Percentiles rank a stretch among this genome's conserved stretches.
Conservation (phyloP, 164 flowering plant species). For the Santalum album region DNA sequence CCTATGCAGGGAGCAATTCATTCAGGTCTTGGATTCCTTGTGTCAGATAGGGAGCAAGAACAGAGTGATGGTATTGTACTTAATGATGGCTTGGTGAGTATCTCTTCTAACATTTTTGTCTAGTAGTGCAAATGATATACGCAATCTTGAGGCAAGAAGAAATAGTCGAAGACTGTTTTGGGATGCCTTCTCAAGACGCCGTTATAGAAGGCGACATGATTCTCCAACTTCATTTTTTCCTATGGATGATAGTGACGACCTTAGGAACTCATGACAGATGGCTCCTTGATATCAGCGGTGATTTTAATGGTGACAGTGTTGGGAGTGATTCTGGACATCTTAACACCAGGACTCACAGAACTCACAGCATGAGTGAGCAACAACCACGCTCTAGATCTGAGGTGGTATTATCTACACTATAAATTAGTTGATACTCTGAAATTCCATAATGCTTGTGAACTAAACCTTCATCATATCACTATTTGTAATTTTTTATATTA, state of each 20-base stretch:
- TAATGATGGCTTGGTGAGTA: constrained; percentile 55
- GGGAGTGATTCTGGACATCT: constrained; percentile 35
- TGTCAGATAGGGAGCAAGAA: constrained; percentile 31
- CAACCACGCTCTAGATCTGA: constrained; percentile 57
- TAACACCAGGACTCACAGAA: constrained; percentile 42
- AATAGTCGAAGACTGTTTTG: constrained; percentile 66
- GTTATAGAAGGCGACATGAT: constrained; percentile 54
- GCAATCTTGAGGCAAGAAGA: constrained; percentile 48
- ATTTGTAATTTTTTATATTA: too few relatives aligned
- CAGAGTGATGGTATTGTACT: constrained; percentile 36
- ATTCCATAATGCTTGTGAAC: neutral
- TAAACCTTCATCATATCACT: neutral
- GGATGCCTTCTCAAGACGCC: constrained; percentile 79
- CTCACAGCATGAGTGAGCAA: constrained; percentile 33
- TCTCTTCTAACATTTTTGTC: constrained; percentile 43
- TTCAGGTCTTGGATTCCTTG: constrained; percentile 33
- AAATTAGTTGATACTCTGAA: too few relatives aligned
- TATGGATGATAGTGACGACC: constrained; percentile 34
- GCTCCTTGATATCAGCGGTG: constrained; percentile 59
- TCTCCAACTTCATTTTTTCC: constrained; percentile 42
- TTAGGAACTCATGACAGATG: constrained; percentile 58
- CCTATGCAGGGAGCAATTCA: constrained; percentile 25
- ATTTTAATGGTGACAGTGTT: constrained; percentile 34
- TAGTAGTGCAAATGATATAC: constrained; percentile 28
- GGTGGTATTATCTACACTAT: constrained; percentile 26